Evolutionary conservation across 306 rosid species (phyloP).

Genomic region (Rubus parviflorus): DNA sequence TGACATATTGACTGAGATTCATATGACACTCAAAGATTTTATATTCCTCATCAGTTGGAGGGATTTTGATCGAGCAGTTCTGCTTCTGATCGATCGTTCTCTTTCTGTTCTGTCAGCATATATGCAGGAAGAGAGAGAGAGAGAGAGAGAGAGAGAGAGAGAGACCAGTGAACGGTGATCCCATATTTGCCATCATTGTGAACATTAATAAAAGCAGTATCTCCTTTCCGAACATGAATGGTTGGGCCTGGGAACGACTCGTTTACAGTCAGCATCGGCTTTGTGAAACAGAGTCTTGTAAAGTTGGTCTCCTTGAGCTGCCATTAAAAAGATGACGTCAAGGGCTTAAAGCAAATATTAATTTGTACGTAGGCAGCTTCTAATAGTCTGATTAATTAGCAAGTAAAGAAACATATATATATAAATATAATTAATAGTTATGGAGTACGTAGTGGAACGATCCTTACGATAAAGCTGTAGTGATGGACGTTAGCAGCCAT

Average conservation of each 20-base stretch:
- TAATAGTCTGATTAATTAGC: not conserved
- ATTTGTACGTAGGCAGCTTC: too few species aligned
- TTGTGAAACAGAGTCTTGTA: constrained; percentile 27
- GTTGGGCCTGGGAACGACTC: constrained; percentile 27
- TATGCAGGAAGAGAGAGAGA: too few species aligned
- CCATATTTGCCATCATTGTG: constrained; percentile 23
- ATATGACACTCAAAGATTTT: too few species aligned
- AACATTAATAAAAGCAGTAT: constrained; percentile 15
- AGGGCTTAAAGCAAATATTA: not conserved
- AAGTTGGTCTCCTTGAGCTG: constrained; percentile 30
- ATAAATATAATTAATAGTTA: too few species aligned
- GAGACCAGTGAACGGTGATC: constrained; percentile 28
- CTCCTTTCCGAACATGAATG: constrained; percentile 23
- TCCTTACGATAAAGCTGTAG: constrained; percentile 20
- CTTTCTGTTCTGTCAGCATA: too few species aligned
- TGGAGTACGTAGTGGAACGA: not conserved
- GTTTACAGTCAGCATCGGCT: constrained; percentile 32
- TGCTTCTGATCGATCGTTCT: too few species aligned
- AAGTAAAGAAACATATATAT: too few species aligned
- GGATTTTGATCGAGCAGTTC: too few species aligned
- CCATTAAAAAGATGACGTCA: not conserved
- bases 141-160: not conserved
- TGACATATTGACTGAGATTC: too few species aligned
- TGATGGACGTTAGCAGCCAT: constrained; percentile 25
- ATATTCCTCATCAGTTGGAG: too few species aligned